Base-by-base conservation (phyloP, 2,329 filamentous ascomycete genomes). In the Aspergillus bombycis region DNA sequence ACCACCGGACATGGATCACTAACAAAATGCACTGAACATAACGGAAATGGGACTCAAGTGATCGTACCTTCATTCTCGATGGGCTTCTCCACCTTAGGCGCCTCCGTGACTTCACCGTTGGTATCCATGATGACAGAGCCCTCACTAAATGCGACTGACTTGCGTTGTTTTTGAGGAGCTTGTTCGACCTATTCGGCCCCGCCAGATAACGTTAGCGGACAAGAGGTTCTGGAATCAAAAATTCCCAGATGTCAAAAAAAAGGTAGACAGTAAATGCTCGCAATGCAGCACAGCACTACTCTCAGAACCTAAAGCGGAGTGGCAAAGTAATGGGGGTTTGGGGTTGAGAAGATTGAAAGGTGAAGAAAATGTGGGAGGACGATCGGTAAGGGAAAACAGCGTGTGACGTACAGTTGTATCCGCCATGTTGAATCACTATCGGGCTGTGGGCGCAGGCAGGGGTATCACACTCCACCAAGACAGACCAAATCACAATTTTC, bases 71-170 rank as follows among this genome's bases (percentile, higher is more conserved):
- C 66, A 63, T 63, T 63, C 57, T 69, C 67, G 61, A 61, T 93
- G 70, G 90, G 88, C 83, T 93, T 93, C 72, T 90, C 85, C 74
- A 92, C 88, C 74, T 84, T 79, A 72, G 86, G 85, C 70, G 89
- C 86, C 78, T 91, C 88, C 78, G 88, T 92, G 77, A 97, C 88
- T 77, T 90, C 88, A 74, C 94, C 94, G 85, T 97, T 92, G 80
- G 88, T 88, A 83, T 96, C 92, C 78, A 97, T 94, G 74, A 97
- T 89, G 70, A 91, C 87, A 73, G 92, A 88, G 75, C 92, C 92
- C 80, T 95, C 91, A 77, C 90, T 94, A 80, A 98, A 98, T 69
- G 93, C 90, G 75, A 98, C 94, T 54, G 93, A 96, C 83, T 98
- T 97, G 82, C 94, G 91, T 75, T 90, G 88, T 80, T 91, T 93